phyloP scores from a whole-genome alignment of 139 green algal genomes.

The Coccomyxa sp. region DNA sequence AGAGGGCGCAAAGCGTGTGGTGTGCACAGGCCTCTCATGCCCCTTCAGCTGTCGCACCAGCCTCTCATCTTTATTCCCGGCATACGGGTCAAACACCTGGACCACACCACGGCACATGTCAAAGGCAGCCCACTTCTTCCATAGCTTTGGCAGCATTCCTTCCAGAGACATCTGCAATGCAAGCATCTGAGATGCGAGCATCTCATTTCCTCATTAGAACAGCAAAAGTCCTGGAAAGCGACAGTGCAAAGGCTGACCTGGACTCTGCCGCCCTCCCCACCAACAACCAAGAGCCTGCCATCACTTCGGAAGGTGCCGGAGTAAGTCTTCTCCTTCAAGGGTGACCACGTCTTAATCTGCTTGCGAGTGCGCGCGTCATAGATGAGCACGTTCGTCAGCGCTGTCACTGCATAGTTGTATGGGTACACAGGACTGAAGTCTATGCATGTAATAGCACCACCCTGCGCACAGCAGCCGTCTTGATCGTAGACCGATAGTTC shows the following conservation, averaged over 20 bases:
- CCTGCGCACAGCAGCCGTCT: constrained; percentile 30
- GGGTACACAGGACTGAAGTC: constrained; percentile 69
- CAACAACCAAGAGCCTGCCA: constrained; percentile 79
- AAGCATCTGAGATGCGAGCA: neutral
- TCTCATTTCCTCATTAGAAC: neutral
- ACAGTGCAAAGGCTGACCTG: constrained; percentile 46
- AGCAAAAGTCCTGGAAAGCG: neutral
- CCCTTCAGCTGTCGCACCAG: constrained; percentile 86
- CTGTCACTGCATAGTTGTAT: constrained; percentile 79
- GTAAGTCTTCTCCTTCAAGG: constrained; percentile 91
- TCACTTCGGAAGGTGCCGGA: constrained; percentile 72
- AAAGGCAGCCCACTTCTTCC: neutral
- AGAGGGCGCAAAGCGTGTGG: constrained; percentile 57
- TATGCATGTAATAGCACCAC: constrained; percentile 74
- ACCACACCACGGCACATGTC: neutral
- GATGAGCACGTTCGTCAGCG: constrained; percentile 64
- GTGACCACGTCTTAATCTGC: neutral
- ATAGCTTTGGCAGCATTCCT: neutral
- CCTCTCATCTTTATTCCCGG: constrained; percentile 37
- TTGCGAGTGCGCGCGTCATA: neutral
- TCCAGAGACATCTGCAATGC: neutral
- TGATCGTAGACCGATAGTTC: neutral
- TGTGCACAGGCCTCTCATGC: constrained; percentile 69
- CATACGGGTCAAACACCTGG: constrained; percentile 78
- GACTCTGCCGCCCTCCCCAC: constrained; percentile 78